Base-by-base conservation (phyloP, 768 basidiomycete species). In the Albatrellus ellisii region DNA sequence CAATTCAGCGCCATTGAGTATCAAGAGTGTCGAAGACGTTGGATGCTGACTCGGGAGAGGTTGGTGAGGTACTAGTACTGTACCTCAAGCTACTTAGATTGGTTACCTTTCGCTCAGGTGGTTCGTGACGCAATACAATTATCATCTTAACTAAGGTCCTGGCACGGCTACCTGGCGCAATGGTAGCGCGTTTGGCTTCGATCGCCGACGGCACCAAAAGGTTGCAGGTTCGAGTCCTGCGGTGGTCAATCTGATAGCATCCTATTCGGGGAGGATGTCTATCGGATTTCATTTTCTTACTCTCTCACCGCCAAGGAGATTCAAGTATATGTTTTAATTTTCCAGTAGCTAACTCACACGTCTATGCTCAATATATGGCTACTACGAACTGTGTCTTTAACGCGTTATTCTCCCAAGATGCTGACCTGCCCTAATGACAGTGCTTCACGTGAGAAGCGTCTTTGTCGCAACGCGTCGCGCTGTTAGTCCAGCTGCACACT, bases 191-290 rank as follows among this genome's bases (percentile, higher is more conserved):
- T 85, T 82, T 84, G 81, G 81, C 81, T 85, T 85, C 82, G 80
- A 82, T 72, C 54, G 77, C 75, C 67, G 50, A 62, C 64, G 62
- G 74, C 49, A 86, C 82, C 83, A 84, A 83, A 80, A 85, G 84
- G 83, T 79, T 86, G 83, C 82, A 86, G 83, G 84, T 86, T 86
- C 83, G 81, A 86, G 80, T 82, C 83, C 83, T 84, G 83, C 80
- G 77, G 80, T 81, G 78, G 47, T 51, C 50, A 51, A 21, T 31
- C n/a, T n/a, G n/a, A n/a, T n/a, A n/a, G n/a, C n/a, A n/a, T n/a
- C n/a, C n/a, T n/a, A n/a, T n/a, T n/a, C n/a, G n/a, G n/a, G n/a
- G n/a, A n/a, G n/a, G n/a, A n/a, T n/a, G n/a, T n/a, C n/a, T n/a
- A n/a, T n/a, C n/a, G n/a, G n/a, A n/a, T n/a, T n/a, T n/a, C n/a